phyloP scores from a whole-genome alignment of 106 monocot genomes.

The Ottelia alismoides region DNA sequence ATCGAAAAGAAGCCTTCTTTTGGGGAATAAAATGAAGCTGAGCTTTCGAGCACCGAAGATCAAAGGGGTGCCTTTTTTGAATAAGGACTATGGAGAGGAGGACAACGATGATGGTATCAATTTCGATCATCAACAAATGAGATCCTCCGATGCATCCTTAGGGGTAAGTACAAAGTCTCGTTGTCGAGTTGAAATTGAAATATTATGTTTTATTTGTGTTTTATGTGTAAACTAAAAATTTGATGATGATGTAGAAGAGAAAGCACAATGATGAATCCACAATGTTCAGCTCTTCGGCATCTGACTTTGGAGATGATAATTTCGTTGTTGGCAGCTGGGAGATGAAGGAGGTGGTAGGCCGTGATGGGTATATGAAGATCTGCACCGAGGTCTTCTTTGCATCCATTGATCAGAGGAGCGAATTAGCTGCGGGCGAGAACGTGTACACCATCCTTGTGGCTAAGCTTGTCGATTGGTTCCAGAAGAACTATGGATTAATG shows the following conservation, averaged over 20 bases:
- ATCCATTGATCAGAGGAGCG: conserved; percentile 69
- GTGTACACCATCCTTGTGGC: conserved; percentile 54
- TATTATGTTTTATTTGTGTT: too few relatives aligned
- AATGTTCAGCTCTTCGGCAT: conserved; percentile 14
- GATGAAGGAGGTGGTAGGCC: conserved; percentile 21
- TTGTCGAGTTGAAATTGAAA: too few relatives aligned
- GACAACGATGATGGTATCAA: conserved; percentile 78
- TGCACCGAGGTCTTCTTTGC: conserved; percentile 45
- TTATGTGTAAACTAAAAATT: too few relatives aligned
- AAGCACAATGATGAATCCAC: conserved; percentile 18
- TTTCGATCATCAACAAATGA: conserved; percentile 45
- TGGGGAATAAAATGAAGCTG: conserved; percentile 37
- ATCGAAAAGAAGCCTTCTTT: conserved; percentile 32
- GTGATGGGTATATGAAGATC: conserved; percentile 38
- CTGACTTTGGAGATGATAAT: conserved; percentile 51
- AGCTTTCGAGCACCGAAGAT: conserved; percentile 32
- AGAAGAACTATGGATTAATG: conserved; percentile 20
- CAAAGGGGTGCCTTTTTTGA: conserved; percentile 55
- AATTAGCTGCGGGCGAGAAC: conserved; percentile 38
- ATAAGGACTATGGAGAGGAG: conserved; percentile 50
- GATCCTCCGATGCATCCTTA: conserved; percentile 57
- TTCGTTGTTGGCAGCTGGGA: conserved; percentile 50
- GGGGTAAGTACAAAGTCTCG: too few relatives aligned
- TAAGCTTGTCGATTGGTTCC: conserved; percentile 58
- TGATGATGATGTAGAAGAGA: conserved; percentile 29